A percentile compares a stretch with the other conserved stretches of the same genome.
phyloP scores from a whole-genome alignment of 768 basidiomycete genomes.

The Psilocybe azurescens region DNA sequence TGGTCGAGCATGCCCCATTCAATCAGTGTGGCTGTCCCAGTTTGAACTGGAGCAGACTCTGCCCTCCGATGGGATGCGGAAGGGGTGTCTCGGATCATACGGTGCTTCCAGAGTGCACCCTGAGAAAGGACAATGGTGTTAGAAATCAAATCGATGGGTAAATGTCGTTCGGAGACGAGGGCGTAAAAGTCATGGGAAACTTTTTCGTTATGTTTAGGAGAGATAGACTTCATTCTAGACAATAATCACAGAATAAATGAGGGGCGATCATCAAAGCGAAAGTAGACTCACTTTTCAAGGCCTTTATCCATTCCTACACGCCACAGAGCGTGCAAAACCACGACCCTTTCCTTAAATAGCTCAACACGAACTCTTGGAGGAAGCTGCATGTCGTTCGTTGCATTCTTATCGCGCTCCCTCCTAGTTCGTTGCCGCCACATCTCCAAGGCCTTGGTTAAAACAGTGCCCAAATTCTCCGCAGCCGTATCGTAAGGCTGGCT shows the following conservation, averaged over 20 bases:
- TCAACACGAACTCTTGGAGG: conserved; percentile 62
- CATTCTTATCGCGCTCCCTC: conserved; percentile 40
- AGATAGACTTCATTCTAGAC: conserved; percentile 53
- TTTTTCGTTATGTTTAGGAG: conserved; percentile 49
- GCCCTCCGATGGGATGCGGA: conserved; percentile 29
- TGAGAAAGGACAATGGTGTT: conserved; percentile 76
- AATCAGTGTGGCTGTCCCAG: conserved; percentile 42
- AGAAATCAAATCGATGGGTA: conserved; percentile 79
- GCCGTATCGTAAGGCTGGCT: conserved; percentile 87
- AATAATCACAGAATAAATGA: conserved; percentile 14
- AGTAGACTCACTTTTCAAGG: conserved; percentile 58
- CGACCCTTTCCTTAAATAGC: conserved; percentile 72
- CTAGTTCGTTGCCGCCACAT: conserved; percentile 52
- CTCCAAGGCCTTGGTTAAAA: conserved; percentile 71
- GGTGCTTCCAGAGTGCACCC: conserved; percentile 84
- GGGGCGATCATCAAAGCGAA: conserved; percentile 2
- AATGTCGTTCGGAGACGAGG: conserved; percentile 69
- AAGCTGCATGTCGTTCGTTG: conserved; percentile 34
- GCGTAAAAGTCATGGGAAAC: conserved; percentile 61
- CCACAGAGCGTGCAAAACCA: conserved; percentile 82
- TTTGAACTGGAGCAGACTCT: conserved; percentile 30
- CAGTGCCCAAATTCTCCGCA: conserved; percentile 79
- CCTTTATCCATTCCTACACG: conserved; percentile 56
- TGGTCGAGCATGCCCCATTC: conserved; percentile 75
- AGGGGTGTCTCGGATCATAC: conserved; percentile 64